Evolutionary conservation across 2,329 filamentous ascomycete species (phyloP), one percentile per base, ranked within the genome.

Genomic region (Leptographium flavum): DNA sequence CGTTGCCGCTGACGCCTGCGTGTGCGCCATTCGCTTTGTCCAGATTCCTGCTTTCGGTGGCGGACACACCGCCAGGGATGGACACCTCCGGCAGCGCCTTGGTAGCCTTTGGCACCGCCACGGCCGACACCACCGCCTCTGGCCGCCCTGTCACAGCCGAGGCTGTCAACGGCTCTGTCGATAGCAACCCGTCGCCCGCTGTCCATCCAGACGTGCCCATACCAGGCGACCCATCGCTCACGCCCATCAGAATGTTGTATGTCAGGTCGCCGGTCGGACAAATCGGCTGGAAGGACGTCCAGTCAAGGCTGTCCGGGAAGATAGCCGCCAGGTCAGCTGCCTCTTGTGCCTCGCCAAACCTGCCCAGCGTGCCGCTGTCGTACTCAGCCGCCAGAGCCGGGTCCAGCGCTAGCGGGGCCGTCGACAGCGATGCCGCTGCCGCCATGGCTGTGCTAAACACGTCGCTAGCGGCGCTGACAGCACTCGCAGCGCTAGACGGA

Each of bases 201-300:
- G 14, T 9, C 9, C 21, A 30, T 6, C 19, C 21, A 27, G 17
- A 23, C 10, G 28, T 10, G 25, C 50, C 37, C 57, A 33, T 14
- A 39, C 45, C 33, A 23, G 48, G 49, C 48, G 46, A 47, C 30
- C n/a, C 45, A 19, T 47, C 51, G 45, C 56, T 53, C 39, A 66
- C 60, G n/a, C 64, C 69, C 13, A 63, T 66, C 4, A 78, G 60
- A 30, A 77, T 68, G 50, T 78, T 74, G 53, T 71, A 77, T 1
- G 74, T 59, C 5, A 79, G 59, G 51, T 79, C 74, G 19, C 69
- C 67, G 47, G 71, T 74, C 0, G 74, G 70, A 45, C 74, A 76
- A 47, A 77, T 65, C 15, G 73, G 71, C 50, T 70, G 66, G 47
- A 79, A 65, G 11, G 62, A 60, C 21, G 67, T 60, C 52, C 76